Conservation (phyloP, 1,139 yeast genomes). For the Lizanozyma gosingica region DNA sequence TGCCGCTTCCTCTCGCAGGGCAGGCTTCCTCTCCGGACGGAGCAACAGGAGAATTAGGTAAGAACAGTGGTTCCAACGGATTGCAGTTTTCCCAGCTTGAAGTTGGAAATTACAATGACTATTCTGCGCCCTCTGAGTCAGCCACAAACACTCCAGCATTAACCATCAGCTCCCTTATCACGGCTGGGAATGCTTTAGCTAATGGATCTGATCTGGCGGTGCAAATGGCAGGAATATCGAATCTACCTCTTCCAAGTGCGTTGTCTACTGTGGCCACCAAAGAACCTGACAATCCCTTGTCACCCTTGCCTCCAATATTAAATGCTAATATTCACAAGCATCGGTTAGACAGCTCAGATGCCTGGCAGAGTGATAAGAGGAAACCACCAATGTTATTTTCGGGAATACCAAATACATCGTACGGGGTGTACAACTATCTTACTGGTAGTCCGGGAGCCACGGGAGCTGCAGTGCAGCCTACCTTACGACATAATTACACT, state of each 20-base stretch:
- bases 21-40: too few species aligned
- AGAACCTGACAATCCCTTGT: neutral
- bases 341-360: neutral
- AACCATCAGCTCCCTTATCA: neutral
- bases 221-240: too few species aligned
- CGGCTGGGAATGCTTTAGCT: neutral
- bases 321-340: neutral
- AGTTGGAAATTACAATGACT: neutral
- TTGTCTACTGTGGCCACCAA: neutral
- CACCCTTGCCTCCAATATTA: neutral
- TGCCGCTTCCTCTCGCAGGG: neutral
- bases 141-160: neutral
- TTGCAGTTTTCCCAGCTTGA: neutral
- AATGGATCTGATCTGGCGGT: neutral
- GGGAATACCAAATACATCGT: neutral
- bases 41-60: neutral
- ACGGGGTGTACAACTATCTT: neutral
- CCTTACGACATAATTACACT: conserved; percentile 1
- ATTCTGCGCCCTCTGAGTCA: neutral
- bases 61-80: neutral
- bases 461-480: neutral
- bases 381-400: neutral
- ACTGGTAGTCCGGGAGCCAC: neutral
- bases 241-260: neutral
- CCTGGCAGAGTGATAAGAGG: neutral